Conservation (phyloP, 225 moss, liverwort and hornwort genomes). For the Marchantia polymorpha region DNA sequence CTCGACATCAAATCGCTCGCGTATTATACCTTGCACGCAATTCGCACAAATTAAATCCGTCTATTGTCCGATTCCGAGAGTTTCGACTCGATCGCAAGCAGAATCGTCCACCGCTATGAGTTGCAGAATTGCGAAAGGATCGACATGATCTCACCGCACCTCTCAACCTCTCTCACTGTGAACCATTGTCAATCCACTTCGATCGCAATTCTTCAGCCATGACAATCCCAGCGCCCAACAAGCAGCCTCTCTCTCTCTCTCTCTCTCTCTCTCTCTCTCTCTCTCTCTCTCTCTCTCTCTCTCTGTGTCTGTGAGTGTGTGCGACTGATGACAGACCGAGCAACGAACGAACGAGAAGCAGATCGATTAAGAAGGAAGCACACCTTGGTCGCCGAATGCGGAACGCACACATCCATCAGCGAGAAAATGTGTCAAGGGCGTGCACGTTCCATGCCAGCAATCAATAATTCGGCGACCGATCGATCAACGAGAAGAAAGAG, state of each 20-base stretch:
- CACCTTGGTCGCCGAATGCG: slow-evolving; percentile 10
- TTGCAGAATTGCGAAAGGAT: background rate
- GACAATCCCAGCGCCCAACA: too few relatives aligned
- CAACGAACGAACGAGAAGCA: background rate
- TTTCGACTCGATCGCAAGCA: background rate
- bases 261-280: too few relatives aligned
- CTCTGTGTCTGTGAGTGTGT: too few relatives aligned
- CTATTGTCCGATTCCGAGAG: background rate
- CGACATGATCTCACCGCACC: background rate
- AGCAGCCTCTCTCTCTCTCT: too few relatives aligned
- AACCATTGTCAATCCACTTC: background rate
- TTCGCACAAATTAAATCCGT: too few relatives aligned
- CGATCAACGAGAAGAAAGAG: background rate
- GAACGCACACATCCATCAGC: background rate
- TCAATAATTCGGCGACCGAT: background rate
- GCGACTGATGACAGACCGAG: background rate
- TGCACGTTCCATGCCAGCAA: background rate
- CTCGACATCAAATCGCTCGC: background rate
- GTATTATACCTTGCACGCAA: background rate
- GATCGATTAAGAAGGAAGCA: background rate
- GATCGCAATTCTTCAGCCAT: background rate
- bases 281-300: too few relatives aligned
- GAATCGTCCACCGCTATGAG: background rate
- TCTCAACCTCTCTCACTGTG: background rate
- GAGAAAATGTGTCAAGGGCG: background rate